Conservation (phyloP, 1,284 basidiomycete species). For the Austroboletus novae-zelandiae region DNA sequence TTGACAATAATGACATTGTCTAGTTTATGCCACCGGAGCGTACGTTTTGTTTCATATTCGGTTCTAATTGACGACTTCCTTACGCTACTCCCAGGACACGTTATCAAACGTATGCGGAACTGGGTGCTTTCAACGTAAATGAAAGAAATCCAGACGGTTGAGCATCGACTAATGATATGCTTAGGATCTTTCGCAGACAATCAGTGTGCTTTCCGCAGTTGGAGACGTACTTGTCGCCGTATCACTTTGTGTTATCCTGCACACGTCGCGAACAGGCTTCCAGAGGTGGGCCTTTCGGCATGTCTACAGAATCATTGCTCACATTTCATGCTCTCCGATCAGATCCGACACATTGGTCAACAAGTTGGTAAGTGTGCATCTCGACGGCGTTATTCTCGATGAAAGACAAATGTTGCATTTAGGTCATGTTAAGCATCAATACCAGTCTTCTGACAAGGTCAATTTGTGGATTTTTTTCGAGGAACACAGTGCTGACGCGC, state of each 20-base stretch:
- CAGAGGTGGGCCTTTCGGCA: background rate
- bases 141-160: background rate
- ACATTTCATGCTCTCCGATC: background rate
- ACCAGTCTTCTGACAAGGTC: background rate
- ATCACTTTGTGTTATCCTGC: background rate
- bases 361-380: background rate
- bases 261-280: background rate
- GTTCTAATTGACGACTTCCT: background rate
- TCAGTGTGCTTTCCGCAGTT: background rate
- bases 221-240: background rate
- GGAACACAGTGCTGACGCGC: background rate
- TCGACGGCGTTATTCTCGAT: background rate
- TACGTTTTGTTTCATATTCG: slow-evolving; percentile 23
- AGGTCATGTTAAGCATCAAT: background rate
- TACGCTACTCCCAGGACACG: slow-evolving; percentile 21
- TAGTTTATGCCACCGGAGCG: slow-evolving; percentile 42
- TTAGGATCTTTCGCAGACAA: background rate
- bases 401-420: background rate
- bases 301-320: background rate
- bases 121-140: slow-evolving; percentile 16
- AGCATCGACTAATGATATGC: too few species aligned
- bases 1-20: background rate
- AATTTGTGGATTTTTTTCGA: background rate
- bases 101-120: slow-evolving; percentile 39
- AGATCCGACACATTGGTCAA: background rate